Base-by-base conservation (phyloP, 2,329 filamentous ascomycete genomes). In the Metarhizium sp. region DNA sequence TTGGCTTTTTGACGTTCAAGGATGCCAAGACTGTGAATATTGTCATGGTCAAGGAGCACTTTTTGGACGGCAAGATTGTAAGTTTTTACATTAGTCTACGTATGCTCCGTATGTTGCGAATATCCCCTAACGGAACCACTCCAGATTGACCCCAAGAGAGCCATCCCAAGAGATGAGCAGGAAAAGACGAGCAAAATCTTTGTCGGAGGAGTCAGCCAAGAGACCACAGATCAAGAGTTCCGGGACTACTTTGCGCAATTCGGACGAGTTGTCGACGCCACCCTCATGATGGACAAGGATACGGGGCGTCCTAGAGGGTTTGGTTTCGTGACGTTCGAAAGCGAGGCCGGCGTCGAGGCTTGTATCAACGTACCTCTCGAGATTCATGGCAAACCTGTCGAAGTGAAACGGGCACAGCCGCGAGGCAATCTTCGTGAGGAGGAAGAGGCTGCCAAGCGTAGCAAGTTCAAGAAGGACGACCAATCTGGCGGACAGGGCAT, bases 281-380 rank as follows among this genome's bases (percentile, higher is more conserved):
- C 94, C 0, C 83, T 99, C 2, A 99, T 99, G 94, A 99, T 99
- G 85, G 94, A 99, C 71, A 99, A 99, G 73, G 94, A 99, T 70
- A 99, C 94, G 1, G 94, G 94, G n/a, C 84, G 94, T 45, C 94
- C 94, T 2, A 82, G 94, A 67, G 94, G 94, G 2, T 99, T 99
- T 66, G 94, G 94, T 14, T 99, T 99, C 70, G 94, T 99, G 53
- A 99, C 94, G 0, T 99, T 99, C 64, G 94, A 99, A 72, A 95
- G 87, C 62, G 94, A 99, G 66, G 86, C 90, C 16, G 94, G 94
- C 18, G 94, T 99, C 48, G 94, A 99, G 61, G 88, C 89, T 38
- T 95, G 92, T 58, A 83, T 99, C 47, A 85, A 87, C 55, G 82
- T 86, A 25, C 88, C 90, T 16, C 80, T 99, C 13, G 90, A 94